Base-by-base conservation (phyloP, 2,329 filamentous ascomycete genomes). In the Cercospora zeae-maydis region DNA sequence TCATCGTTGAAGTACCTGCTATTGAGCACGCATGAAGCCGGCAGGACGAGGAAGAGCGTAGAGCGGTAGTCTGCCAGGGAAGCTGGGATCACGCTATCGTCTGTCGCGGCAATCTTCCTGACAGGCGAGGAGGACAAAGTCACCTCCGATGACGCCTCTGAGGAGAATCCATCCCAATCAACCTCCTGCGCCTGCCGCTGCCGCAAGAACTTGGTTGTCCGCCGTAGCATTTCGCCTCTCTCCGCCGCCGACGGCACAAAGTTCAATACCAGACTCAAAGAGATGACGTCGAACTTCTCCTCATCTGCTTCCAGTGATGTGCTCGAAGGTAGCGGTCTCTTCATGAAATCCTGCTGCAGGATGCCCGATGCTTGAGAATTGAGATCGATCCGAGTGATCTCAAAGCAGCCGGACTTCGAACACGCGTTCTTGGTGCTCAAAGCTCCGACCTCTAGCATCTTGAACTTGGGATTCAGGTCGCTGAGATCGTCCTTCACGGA, bases 261-360 rank as follows among this genome's bases (percentile, higher is more conserved):
- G 76, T 99, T 99, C 66, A 99, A 82, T 4, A 99, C 95, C 58
- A 99, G 80, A 8, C 92, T 96, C 24, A 99, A 81, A 55, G 92
- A 96, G 71, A 99, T 88, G 57, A 98, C 85, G 74, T 99, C 91
- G 74, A 98, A 98, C 21, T 80, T 81, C 36, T 57, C 59, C n/a
- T 57, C 59, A 7, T 51, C 52, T 4, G 47, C 58, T 34, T 45
- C n/a, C 47, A 45, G 6, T 7, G 51, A 24, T 1, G 51, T 31
- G 4, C 47, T 31, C 1, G 73, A 74, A 0, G 93, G 93, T 2
- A 93, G 76, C 0, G 92, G 90, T 27, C 92, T 84, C 69, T 91
- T 79, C 93, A 99, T 96, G 73, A 99, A 98, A 75, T 99, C 92
- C 74, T 97, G 92, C 75, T 96, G 87, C 62, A 87, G 74, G 68